A percentile compares a stretch with the other conserved stretches of the same genome.
Conservation (phyloP, 1,284 basidiomycete species). For the Sporisorium iseilematis-ciliati region DNA sequence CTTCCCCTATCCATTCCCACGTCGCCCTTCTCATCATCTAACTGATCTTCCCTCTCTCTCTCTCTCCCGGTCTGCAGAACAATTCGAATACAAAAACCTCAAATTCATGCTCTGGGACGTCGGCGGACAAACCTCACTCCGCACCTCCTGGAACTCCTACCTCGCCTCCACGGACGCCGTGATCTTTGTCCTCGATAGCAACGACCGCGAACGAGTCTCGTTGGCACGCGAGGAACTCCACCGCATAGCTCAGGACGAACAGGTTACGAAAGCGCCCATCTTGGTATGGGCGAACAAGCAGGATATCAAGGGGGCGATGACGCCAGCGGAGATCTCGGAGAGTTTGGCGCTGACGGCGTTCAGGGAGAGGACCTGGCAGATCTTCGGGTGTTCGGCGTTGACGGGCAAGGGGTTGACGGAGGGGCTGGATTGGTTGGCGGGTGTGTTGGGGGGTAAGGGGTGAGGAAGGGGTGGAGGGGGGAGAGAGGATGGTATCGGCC, state of each 20-base stretch:
- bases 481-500: background rate
- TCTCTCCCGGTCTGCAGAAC: constrained; percentile 19
- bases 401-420: constrained; percentile 69
- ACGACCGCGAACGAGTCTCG: constrained; percentile 71
- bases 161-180: constrained; percentile 71
- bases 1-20: background rate
- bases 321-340: constrained; percentile 72
- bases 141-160: constrained; percentile 72
- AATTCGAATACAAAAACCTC: constrained; percentile 72
- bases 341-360: constrained; percentile 72
- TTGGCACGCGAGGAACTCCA: constrained; percentile 72
- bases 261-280: constrained; percentile 70
- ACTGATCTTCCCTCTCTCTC: background rate
- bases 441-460: constrained; percentile 51
- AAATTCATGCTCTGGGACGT: constrained; percentile 72
- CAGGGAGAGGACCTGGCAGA: constrained; percentile 73
- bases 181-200: constrained; percentile 73
- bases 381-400: constrained; percentile 73
- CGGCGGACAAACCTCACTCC: constrained; percentile 72
- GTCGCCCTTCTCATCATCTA: background rate
- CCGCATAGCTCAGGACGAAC: constrained; percentile 69
- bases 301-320: constrained; percentile 71
- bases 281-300: constrained; percentile 74
- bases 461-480: constrained; percentile 2
- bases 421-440: constrained; percentile 66